phyloP scores from a whole-genome alignment of 1,284 basidiomycete genomes.

The Ceratobasidium sp. region DNA sequence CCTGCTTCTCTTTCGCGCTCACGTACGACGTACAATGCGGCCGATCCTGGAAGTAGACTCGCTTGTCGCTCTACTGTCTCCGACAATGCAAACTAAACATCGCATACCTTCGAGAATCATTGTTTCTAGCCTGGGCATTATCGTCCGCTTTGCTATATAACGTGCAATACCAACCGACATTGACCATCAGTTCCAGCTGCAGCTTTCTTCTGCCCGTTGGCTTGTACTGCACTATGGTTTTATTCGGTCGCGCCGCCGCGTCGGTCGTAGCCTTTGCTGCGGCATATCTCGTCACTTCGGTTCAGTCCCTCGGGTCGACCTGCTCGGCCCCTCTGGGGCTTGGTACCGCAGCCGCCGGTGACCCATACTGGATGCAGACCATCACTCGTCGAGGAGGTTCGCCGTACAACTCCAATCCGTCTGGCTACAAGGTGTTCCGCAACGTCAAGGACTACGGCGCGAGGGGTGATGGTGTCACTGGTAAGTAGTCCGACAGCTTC shows the following conservation, averaged over 20 bases:
- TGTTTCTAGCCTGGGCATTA: not conserved
- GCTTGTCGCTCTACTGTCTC: conserved; percentile 3
- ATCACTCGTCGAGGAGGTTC: conserved; percentile 49
- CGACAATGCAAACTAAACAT: not conserved
- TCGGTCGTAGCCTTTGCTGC: conserved; percentile 38
- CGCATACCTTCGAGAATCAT: not conserved
- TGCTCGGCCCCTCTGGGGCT: conserved; percentile 61
- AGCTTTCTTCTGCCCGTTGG: not conserved
- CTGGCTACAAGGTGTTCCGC: conserved; percentile 53
- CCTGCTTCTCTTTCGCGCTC: not conserved
- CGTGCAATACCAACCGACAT: not conserved
- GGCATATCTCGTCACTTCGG: conserved; percentile 22
- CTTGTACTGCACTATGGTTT: conserved; percentile 5
- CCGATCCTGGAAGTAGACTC: conserved; percentile 11
- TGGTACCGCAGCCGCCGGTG: conserved; percentile 63
- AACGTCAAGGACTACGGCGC: conserved; percentile 58
- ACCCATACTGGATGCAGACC: conserved; percentile 50
- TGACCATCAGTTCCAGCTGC: not conserved
- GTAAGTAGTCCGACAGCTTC: not conserved
- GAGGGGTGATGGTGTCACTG: conserved; percentile 53
- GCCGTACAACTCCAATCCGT: conserved; percentile 48
- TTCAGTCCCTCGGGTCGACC: conserved; percentile 60
- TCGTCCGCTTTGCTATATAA: conserved; percentile 3
- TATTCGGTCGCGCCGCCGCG: conserved; percentile 5
- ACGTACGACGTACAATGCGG: not conserved